phyloP scores from a whole-genome alignment of 805 yeast genomes.

The Starmerella tilneyi region DNA sequence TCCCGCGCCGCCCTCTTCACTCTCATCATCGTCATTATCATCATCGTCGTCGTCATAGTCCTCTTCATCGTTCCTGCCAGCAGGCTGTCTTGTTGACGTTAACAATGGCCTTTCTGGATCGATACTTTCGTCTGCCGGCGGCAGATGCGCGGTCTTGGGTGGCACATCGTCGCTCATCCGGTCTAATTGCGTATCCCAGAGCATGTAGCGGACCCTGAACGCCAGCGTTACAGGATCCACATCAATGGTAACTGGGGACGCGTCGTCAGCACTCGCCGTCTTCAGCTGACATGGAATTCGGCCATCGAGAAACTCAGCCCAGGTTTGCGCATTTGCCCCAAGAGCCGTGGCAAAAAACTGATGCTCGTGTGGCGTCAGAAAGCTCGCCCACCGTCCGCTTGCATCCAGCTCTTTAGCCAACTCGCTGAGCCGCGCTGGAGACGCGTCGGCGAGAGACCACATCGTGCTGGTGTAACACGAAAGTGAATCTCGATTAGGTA shows the following conservation, averaged over 20 bases:
- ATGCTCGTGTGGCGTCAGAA: slow-evolving; percentile 33
- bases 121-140: neutral
- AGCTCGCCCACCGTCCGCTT: slow-evolving; percentile 26
- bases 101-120: slow-evolving; percentile 1
- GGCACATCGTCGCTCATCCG: neutral
- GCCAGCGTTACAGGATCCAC: slow-evolving; percentile 32
- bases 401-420: slow-evolving; percentile 20
- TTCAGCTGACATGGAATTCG: slow-evolving; percentile 25
- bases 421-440: slow-evolving; percentile 19
- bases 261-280: slow-evolving; percentile 8
- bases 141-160: neutral
- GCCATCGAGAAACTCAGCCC: slow-evolving; percentile 31
- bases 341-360: slow-evolving; percentile 30
- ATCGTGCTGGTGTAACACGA: slow-evolving; percentile 9
- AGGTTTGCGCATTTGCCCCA: slow-evolving; percentile 27
- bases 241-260: slow-evolving; percentile 12
- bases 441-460: slow-evolving; percentile 22
- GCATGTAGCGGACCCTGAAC: slow-evolving; percentile 35
- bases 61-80: slow-evolving; percentile 32
- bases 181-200: slow-evolving; percentile 29
- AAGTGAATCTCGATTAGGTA: slow-evolving; percentile 7
- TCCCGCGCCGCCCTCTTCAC: slow-evolving; percentile 25
- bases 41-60: slow-evolving; percentile 34
- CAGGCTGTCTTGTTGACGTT: slow-evolving; percentile 8
- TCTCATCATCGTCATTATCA: slow-evolving; percentile 35